Evolutionary conservation across 2,329 filamentous ascomycete genomes (phyloP), one percentile per base, ranked within the genome.

Genomic region (Mycosphaerella sp.): DNA sequence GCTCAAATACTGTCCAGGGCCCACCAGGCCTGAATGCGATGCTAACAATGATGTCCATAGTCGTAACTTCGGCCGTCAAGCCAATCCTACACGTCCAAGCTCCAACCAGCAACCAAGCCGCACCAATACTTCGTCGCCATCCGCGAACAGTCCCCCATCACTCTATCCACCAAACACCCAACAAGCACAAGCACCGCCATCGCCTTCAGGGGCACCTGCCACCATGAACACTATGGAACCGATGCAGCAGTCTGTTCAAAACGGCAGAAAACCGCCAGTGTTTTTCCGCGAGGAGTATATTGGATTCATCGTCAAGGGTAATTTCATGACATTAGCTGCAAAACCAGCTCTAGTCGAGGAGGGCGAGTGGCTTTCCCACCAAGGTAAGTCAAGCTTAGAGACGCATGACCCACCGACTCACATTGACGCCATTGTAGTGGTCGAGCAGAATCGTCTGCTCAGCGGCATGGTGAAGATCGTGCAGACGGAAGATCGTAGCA

Each of bases 281-380:
- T 90, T 87, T 83, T 82, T 90, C 66, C 85, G 87, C 66, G 80
- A 85, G 53, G 75, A 82, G 58, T 86, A 88, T 68, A 85, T 87
- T 51, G 87, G 86, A 69, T 84, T 95, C 67, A 95, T 95, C 61
- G 91, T 96, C 67, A 95, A 92, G 76, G 92, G 92, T 56, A 97
- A 96, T 75, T 96, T 97, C 70, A 89, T 95, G 85, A 96, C 92
- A 9, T 75, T 97, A 56, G 95, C 91, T 66, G 89, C 90, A 47
- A 86, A 91, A 68, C 92, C 92, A 21, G 91, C 92, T 76, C 91
- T 93, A 53, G 88, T 96, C 44, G 92, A 96, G 67, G 84, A 89
- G 69, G 92, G 89, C 62, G 92, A 97, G 73, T 97, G 92, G 92
- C 80, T 96, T 64, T 91, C 91, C 59, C 89, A 96, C 72, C 92